Conservation (phyloP, 495 filamentous ascomycete genomes). For the Apodospora peruviana region DNA sequence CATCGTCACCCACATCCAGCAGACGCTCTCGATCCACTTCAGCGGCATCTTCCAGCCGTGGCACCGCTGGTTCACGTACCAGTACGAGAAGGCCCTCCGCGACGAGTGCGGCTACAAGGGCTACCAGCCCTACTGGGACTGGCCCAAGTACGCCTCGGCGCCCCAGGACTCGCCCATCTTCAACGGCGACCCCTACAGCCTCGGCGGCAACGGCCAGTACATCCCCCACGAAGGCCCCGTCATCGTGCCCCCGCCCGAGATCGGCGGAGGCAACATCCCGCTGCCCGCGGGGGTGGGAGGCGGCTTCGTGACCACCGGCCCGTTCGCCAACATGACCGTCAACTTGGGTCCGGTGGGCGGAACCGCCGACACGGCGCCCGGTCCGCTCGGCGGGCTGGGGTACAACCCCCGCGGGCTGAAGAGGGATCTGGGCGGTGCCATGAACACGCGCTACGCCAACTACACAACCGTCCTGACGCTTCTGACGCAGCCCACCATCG, state of each 20-base stretch:
- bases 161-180: constrained; percentile 55
- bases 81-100: constrained; percentile 62
- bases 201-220: constrained; percentile 55
- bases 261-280: constrained; percentile 19
- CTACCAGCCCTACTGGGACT: constrained; percentile 61
- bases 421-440: constrained; percentile 52
- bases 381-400: constrained; percentile 18
- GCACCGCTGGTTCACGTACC: constrained; percentile 63
- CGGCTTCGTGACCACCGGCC: constrained; percentile 57
- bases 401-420: constrained; percentile 59
- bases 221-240: constrained; percentile 29
- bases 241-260: constrained; percentile 18
- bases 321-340: constrained; percentile 48
- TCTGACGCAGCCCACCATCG: constrained; percentile 34
- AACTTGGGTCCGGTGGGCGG: constrained; percentile 50
- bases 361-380: constrained; percentile 9
- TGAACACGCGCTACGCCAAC: constrained; percentile 45
- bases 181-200: constrained; percentile 50
- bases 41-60: constrained; percentile 63
- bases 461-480: constrained; percentile 34
- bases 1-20: constrained; percentile 59
- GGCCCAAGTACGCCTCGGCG: constrained; percentile 44
- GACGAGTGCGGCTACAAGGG: constrained; percentile 68
- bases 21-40: constrained; percentile 56
- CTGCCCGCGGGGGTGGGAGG: constrained; percentile 53